These are phyloP conservation scores for Oropetium thomaeum DNA, from an alignment of 176 grass and related monocot genomes.

Conservation along the genomic window DNA sequence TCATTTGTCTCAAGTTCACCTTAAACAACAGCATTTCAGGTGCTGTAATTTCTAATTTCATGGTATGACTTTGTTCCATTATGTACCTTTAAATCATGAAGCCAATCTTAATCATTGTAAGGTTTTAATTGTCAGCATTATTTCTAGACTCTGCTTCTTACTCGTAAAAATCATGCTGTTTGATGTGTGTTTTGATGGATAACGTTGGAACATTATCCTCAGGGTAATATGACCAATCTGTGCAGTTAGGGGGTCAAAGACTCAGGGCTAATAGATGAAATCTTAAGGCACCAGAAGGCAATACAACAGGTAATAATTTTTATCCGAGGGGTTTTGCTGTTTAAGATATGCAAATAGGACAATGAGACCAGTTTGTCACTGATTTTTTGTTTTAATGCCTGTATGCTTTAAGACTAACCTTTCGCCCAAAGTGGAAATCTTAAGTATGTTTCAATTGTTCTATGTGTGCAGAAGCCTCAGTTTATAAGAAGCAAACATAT, in stretches of 20 bases:
- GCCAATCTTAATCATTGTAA: background rate
- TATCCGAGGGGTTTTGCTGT: background rate
- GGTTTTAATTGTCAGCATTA: background rate
- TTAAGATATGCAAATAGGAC: background rate
- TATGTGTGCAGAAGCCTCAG: background rate
- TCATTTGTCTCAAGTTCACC: background rate
- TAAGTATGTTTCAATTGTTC: background rate
- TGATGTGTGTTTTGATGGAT: background rate
- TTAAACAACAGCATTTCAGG: background rate
- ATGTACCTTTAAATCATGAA: constrained; percentile 1
- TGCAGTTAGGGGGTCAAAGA: background rate
- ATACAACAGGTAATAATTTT: background rate
- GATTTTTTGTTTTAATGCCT: background rate
- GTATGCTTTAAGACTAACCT: background rate
- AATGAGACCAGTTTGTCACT: background rate
- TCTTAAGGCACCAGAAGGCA: background rate
- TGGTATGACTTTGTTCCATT: background rate
- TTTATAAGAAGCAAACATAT: background rate
- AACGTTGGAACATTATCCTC: background rate
- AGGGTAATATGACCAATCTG: background rate
- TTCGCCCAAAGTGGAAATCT: background rate
- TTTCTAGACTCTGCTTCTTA: background rate
- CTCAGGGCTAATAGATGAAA: background rate
- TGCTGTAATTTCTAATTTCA: background rate
- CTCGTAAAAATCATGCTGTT: background rate